These are phyloP conservation scores for Populus alba DNA, from an alignment of 345 rosid species.

Conservation along the genomic window DNA sequence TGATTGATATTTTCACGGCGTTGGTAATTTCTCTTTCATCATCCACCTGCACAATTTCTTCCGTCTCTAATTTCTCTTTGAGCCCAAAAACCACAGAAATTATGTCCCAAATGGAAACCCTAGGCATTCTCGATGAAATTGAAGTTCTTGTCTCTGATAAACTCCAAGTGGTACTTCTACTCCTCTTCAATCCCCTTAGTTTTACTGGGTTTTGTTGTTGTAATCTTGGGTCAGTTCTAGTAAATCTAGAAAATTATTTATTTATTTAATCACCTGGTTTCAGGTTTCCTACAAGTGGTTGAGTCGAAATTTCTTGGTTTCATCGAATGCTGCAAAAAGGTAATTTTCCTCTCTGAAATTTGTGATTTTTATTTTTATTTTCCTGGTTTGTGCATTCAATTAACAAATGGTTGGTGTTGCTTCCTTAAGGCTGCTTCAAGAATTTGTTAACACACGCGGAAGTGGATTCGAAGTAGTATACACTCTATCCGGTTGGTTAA, in stretches of 20 bases:
- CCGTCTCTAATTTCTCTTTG: no score
- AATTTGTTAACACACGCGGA: conserved; percentile 60
- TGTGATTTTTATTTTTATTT: not conserved
- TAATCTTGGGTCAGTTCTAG: no score
- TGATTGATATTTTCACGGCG: no score
- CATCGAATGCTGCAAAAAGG: conserved; percentile 84
- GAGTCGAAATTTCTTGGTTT: conserved; percentile 71
- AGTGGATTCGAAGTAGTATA: conserved; percentile 64
- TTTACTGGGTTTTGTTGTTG: no score
- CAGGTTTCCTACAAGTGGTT: conserved; percentile 99
- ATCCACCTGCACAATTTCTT: no score
- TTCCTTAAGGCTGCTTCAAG: conserved; percentile 64
- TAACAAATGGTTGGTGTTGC: not conserved
- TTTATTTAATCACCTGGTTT: conserved; percentile 8
- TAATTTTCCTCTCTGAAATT: conserved; percentile 17
- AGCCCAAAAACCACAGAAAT: not conserved
- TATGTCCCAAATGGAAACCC: conserved; percentile 65
- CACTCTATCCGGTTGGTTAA: conserved; percentile 78
- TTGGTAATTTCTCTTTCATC: no score
- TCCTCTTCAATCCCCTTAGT: not conserved
- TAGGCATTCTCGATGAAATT: conserved; percentile 62
- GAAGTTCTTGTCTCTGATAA: conserved; percentile 73
- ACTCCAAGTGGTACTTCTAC: conserved; percentile 62
- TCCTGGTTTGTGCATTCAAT: not conserved
- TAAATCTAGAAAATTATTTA: no score